Base-by-base conservation (phyloP, 257 asterid species). In the Fraxinus cuspidata region DNA sequence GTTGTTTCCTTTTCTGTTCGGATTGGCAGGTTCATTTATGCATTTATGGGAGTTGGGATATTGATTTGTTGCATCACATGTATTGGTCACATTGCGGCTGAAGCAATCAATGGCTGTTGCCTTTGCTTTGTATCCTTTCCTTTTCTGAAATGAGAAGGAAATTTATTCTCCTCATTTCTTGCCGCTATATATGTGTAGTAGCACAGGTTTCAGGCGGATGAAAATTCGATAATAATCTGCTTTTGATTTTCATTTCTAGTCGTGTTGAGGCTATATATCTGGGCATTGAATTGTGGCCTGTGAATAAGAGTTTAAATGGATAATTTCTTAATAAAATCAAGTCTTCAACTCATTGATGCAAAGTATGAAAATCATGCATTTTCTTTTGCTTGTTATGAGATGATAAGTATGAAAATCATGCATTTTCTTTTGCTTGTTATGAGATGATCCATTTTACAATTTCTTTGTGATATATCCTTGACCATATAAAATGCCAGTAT, bases 41-140 rank as follows among this genome's bases (percentile, higher is more conserved):
- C 92, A 47, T 85, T 87, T 81, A 78, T 94, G 92, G 97, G 87
- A 53, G 76, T 87, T 34, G 98, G 98, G 56, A 75, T 92, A 76
- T 69, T 86, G 83, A 77, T 92, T 29, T 90, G 91, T 73, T 86
- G 89, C 56, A 84, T 89, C 74, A 78, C 87, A 79, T 89, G 84
- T 77, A 84, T 87, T 25, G 98, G 98, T 38, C 90, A 92, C 80
- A 78, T 90, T 85, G 97, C 91, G 21, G 96, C 98, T 9, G 98
- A 94, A 87, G 94, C 91, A 77, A 87, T 90, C 83, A 94, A 85
- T 77, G 94, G 96, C 27, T 89, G 96, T 83, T 94, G 91, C 88
- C 97, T 92, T 86, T 94, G 96, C 85, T 92, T 89, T 78, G 98
- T 94, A 94, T 92, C 98, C 92, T 92, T 83, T 65, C 38, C 58